Evolutionary conservation across 129 eudicot genomes (phyloP), one percentile per base, ranked within the genome.

Genomic region (Pseudognaphalium luteoalbum): DNA sequence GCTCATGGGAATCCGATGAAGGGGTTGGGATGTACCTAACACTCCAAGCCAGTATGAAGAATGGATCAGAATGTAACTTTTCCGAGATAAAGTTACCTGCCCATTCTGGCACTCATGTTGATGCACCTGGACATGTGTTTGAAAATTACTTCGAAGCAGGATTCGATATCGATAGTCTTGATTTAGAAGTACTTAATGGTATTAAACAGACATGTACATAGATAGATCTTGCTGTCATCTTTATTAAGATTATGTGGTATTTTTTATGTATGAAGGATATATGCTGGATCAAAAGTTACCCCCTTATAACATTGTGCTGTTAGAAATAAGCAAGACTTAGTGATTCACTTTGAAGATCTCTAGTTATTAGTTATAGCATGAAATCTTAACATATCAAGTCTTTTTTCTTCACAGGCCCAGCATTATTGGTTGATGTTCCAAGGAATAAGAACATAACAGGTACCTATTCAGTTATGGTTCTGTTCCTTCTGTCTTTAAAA

Each of bases 111-210:
- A 91, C 94, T 7, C 94, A 88, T 84, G 97, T 91, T 5, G 97
- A 91, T 86, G 97, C 97, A n/a, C 97, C 97, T 16, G 94, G 97
- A n/a, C 94, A 91, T 74, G 50, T 86, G 77, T 81, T 37, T 79
- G 90, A 89, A 10, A 63, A 83, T 16, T 90, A 90, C 77, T 90
- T 58, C 66, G 89, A 90, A 71, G 85, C 82, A 70, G 96, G 91
- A 67, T 90, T 74, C 83, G 93, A 88, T 78, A 81, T 88, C 25
- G 96, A 90, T 78, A 76, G 85, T 69, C 89, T 90, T 59, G 93
- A 90, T 80, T 86, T 90, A 67, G 82, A 86, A 58, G 89, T 90
- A 22, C 90, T 87, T 14, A 85, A 85, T 67, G 89, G 86, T 82
- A 82, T 66, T 44, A 50, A 47, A 64, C 33, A 34, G 9, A 11